Conservation (phyloP, 2,329 filamentous ascomycete genomes). For the Phaeosphaeria sp. region DNA sequence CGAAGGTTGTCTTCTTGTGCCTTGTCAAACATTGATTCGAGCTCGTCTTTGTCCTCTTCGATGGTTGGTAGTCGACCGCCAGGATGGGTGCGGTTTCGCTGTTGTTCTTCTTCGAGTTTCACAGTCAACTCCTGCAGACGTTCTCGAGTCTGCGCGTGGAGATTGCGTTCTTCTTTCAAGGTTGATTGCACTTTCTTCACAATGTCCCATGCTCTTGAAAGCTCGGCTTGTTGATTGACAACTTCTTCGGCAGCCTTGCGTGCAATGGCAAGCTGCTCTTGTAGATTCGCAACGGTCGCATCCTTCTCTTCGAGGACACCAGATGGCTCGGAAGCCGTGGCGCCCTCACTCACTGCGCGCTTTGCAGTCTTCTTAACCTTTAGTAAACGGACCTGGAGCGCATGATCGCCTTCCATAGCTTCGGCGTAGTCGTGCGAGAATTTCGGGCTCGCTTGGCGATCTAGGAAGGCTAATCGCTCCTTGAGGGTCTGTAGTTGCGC, state of each 20-base stretch:
- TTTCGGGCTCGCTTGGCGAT: slow-evolving; percentile 26
- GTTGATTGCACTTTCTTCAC: slow-evolving; percentile 35
- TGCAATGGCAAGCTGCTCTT: slow-evolving; percentile 29
- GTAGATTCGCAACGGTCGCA: slow-evolving; percentile 35
- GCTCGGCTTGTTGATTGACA: slow-evolving; percentile 35
- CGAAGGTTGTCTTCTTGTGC: slow-evolving; percentile 43
- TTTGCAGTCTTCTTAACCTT: slow-evolving; percentile 36
- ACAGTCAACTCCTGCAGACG: slow-evolving; percentile 29
- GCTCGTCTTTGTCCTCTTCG: slow-evolving; percentile 39
- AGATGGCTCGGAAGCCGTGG: slow-evolving; percentile 9
- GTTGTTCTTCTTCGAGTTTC: slow-evolving; percentile 18
- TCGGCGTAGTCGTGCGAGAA: slow-evolving; percentile 14
- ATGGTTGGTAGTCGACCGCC: slow-evolving; percentile 38
- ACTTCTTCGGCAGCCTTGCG: slow-evolving; percentile 27
- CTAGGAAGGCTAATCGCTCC: slow-evolving; percentile 35
- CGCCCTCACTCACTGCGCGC: neutral
- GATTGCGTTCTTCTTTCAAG: slow-evolving; percentile 35
- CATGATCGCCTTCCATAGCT: slow-evolving; percentile 34
- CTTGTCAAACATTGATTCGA: slow-evolving; percentile 45
- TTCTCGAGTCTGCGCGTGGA: slow-evolving; percentile 34
- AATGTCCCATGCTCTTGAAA: slow-evolving; percentile 41
- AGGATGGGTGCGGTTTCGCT: slow-evolving; percentile 9
- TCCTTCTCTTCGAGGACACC: slow-evolving; percentile 31
- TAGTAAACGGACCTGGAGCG: slow-evolving; percentile 38
- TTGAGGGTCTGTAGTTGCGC: slow-evolving; percentile 37